Evolutionary conservation across 2,329 filamentous ascomycete species (phyloP).

Genomic region (Pezicula neosporulosa): DNA sequence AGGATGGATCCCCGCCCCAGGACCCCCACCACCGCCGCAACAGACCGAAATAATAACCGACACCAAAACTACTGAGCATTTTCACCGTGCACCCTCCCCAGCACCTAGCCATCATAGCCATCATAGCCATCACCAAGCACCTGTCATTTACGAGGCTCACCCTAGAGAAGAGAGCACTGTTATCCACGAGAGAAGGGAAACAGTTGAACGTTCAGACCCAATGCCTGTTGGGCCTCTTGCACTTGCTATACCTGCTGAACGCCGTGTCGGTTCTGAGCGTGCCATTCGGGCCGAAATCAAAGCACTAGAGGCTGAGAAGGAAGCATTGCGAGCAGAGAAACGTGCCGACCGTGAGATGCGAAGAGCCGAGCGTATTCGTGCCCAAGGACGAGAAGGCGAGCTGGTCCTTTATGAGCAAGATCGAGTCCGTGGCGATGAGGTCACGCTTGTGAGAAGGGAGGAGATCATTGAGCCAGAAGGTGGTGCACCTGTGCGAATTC

Average conservation of each 20-base stretch:
- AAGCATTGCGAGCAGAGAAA: conserved; percentile 53
- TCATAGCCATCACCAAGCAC: conserved; percentile 28
- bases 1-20: conserved; percentile 1
- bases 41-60: conserved; percentile 39
- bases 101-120: too few relatives aligned
- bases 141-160: conserved; percentile 38
- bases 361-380: conserved; percentile 47
- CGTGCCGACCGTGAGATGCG: conserved; percentile 40
- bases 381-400: conserved; percentile 57
- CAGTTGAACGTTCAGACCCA: conserved; percentile 22
- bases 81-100: conserved; percentile 17
- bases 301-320: conserved; percentile 64
- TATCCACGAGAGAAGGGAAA: conserved; percentile 16
- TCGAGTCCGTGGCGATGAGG: conserved; percentile 41
- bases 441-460: conserved; percentile 49
- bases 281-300: conserved; percentile 72
- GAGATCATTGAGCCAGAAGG: conserved; percentile 52
- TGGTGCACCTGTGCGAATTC: conserved; percentile 58
- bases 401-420: conserved; percentile 60
- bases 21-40: conserved; percentile 24
- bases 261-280: conserved; percentile 35
- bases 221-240: conserved; percentile 37
- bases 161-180: conserved; percentile 22
- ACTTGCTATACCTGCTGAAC: conserved; percentile 33
- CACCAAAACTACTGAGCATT: conserved; percentile 36